These are phyloP conservation scores for Aspergillus neoniger DNA, from an alignment of 2,329 filamentous ascomycete genomes.

Conservation along the genomic window DNA sequence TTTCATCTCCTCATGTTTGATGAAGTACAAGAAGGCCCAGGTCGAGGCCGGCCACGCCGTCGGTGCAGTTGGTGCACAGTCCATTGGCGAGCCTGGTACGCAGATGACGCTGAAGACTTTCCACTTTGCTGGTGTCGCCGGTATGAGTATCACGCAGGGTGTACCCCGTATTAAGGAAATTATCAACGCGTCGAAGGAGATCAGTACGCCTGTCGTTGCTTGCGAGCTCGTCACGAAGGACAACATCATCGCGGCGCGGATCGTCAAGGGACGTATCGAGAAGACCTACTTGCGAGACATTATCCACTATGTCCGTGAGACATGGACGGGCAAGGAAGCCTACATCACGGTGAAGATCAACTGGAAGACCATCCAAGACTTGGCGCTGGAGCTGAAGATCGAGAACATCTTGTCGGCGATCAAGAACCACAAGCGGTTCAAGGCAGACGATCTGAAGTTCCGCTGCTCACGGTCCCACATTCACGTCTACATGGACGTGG, in stretches of 20 bases:
- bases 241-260: conserved; percentile 76
- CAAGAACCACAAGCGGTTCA: conserved; percentile 75
- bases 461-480: conserved; percentile 57
- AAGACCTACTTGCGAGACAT: conserved; percentile 88
- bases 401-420: conserved; percentile 76
- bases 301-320: conserved; percentile 79
- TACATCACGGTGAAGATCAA: conserved; percentile 83
- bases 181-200: conserved; percentile 93
- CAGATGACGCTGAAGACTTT: conserved; percentile 99
- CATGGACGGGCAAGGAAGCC: conserved; percentile 75
- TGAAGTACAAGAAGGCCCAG: conserved; percentile 87
- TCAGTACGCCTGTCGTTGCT: conserved; percentile 90
- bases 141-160: conserved; percentile 99
- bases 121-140: conserved; percentile 99
- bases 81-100: conserved; percentile 95
- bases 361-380: conserved; percentile 71
- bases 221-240: conserved; percentile 78
- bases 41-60: conserved; percentile 95
- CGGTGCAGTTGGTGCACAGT: conserved; percentile 93
- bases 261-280: conserved; percentile 91
- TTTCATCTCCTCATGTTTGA: conserved; percentile 80
- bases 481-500: conserved; percentile 67
- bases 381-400: conserved; percentile 77
- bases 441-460: conserved; percentile 65
- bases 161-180: conserved; percentile 99